phyloP scores from a whole-genome alignment of 164 flowering plant genomes.

The Brasenia schreberi region DNA sequence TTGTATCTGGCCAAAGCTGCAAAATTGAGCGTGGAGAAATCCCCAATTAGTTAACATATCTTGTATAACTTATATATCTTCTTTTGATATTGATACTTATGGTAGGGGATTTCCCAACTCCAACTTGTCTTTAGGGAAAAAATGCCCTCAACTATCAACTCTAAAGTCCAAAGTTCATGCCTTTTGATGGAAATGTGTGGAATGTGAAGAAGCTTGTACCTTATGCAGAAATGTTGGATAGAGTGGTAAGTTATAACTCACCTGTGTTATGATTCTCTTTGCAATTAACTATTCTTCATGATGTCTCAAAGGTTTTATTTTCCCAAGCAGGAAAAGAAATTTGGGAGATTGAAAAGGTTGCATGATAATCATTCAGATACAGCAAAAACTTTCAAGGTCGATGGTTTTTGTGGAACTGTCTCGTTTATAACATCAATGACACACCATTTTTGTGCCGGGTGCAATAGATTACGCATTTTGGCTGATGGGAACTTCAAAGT shows the following conservation, averaged over 20 bases:
- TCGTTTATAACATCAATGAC: conserved; percentile 99
- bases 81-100: no score
- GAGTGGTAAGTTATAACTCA: conserved; percentile 81
- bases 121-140: no score
- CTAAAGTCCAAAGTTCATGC: no score
- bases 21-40: no score
- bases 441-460: conserved; percentile 96
- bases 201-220: conserved; percentile 86
- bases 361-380: conserved; percentile 82
- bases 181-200: conserved; percentile 99
- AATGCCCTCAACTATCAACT: no score
- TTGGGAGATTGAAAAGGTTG: conserved; percentile 42
- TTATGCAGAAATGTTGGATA: conserved; percentile 75
- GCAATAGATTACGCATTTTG: conserved; percentile 84
- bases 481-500: conserved; percentile 99
- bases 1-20: no score
- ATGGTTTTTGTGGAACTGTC: conserved; percentile 67
- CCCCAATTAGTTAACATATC: no score
- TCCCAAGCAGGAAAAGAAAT: conserved; percentile 43
- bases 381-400: conserved; percentile 74
- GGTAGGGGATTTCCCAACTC: no score
- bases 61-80: no score
- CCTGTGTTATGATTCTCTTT: not conserved
- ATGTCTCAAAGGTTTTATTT: conserved; percentile 1
- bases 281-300: not conserved